phyloP scores from a whole-genome alignment of 169 alveolate genomes.

The Neospora caninum region DNA sequence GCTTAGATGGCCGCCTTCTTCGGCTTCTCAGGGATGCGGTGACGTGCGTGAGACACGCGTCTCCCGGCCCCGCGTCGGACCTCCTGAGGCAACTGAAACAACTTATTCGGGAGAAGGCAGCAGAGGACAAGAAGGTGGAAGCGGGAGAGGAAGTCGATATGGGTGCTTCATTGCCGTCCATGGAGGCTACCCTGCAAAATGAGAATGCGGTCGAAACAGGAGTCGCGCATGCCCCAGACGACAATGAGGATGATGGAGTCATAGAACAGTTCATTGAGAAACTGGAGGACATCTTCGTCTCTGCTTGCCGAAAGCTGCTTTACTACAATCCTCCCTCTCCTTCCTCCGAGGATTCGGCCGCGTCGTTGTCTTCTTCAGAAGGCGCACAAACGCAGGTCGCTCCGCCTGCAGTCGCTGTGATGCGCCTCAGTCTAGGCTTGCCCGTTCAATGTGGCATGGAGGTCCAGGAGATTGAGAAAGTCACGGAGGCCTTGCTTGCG shows the following conservation, averaged over 20 bases:
- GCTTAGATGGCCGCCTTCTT: slow-evolving; percentile 47
- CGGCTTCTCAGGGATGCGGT: slow-evolving; percentile 49
- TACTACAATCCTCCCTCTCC: slow-evolving; percentile 59
- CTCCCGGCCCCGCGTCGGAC: background rate
- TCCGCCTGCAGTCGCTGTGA: slow-evolving; percentile 47
- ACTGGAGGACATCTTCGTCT: slow-evolving; percentile 45
- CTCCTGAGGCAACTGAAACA: background rate
- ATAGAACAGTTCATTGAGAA: background rate
- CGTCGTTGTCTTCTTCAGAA: background rate
- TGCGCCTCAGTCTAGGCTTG: slow-evolving; percentile 60
- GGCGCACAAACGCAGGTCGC: background rate
- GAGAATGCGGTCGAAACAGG: background rate
- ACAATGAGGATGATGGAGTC: background rate
- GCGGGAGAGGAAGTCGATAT: background rate
- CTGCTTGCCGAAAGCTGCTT: slow-evolving; percentile 60
- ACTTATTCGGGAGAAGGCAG: background rate
- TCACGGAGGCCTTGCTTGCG: slow-evolving; percentile 54
- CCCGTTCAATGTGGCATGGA: slow-evolving; percentile 63
- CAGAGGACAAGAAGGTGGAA: background rate
- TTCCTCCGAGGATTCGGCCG: background rate
- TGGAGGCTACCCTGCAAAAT: background rate
- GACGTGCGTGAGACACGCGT: background rate
- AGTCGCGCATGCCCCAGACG: background rate
- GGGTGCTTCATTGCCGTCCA: no score
- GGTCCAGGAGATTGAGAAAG: slow-evolving; percentile 53